phyloP scores from a whole-genome alignment of 208 protist species.

The Hexamita inflata region DNA sequence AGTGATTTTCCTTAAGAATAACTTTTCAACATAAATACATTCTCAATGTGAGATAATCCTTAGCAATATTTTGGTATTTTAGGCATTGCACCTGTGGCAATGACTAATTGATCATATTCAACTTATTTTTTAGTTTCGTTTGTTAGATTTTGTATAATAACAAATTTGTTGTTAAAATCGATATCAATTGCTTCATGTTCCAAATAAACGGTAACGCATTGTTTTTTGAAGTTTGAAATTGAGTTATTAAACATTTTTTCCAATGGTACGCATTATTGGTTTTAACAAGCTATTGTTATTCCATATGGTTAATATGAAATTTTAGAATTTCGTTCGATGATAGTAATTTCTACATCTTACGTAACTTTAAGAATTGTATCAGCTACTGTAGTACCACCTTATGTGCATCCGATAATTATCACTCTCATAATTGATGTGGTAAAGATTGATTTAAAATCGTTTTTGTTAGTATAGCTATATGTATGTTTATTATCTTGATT shows the following conservation, averaged over 20 bases:
- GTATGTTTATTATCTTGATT: too few relatives aligned
- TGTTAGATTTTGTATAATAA: background rate
- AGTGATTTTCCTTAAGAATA: background rate
- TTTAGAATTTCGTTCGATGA: slow-evolving; percentile 13
- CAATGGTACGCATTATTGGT: background rate
- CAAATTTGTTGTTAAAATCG: slow-evolving; percentile 13
- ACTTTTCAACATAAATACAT: slow-evolving; percentile 5
- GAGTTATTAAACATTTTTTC: slow-evolving; percentile 10
- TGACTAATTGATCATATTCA: slow-evolving; percentile 9
- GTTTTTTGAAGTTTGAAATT: background rate
- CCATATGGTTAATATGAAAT: slow-evolving; percentile 12
- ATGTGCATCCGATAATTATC: background rate
- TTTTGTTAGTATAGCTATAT: too few relatives aligned
- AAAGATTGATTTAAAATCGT: too few relatives aligned
- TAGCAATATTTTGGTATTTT: background rate
- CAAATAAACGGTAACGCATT: background rate
- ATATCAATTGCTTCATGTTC: background rate
- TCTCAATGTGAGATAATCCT: background rate
- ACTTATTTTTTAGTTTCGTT: background rate
- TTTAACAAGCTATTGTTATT: background rate
- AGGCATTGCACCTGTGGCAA: slow-evolving; percentile 2
- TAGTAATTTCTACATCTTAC: background rate
- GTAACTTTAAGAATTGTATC: background rate
- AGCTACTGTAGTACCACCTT: slow-evolving; percentile 9
- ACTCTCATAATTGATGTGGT: too few relatives aligned